These are phyloP conservation scores for Euphorbia pulcherrima DNA, from an alignment of 345 rosid species.

Conservation along the genomic window DNA sequence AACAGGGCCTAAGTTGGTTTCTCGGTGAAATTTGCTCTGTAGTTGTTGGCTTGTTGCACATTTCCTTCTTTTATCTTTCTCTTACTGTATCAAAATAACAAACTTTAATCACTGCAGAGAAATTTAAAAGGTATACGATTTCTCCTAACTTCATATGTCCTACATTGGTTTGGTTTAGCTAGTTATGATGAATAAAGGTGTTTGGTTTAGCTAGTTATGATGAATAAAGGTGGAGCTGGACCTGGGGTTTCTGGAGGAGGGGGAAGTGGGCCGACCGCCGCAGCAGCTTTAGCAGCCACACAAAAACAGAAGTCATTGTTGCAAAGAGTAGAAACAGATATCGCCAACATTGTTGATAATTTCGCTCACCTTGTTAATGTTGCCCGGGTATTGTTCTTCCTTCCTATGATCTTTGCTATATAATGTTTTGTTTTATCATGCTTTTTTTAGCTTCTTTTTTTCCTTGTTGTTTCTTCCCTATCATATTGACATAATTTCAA, in stretches of 20 bases:
- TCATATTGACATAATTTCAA: neutral
- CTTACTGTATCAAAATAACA: neutral
- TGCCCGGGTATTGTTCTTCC: conserved; percentile 42
- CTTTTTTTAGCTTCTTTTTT: neutral
- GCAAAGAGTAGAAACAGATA: conserved; percentile 82
- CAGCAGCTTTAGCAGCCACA: conserved; percentile 70
- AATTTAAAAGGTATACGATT: neutral
- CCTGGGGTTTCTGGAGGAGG: conserved; percentile 33
- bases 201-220: conserved; percentile 7
- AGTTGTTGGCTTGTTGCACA: neutral
- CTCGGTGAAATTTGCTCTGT: neutral
- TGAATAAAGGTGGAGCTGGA: conserved; percentile 65
- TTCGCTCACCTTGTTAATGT: conserved; percentile 82
- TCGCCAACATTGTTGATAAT: conserved; percentile 70
- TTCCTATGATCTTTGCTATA: neutral
- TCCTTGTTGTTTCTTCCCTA: neutral
- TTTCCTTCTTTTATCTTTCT: neutral
- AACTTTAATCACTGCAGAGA: neutral
- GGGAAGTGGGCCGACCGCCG: conserved; percentile 73
- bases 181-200: conserved; percentile 61
- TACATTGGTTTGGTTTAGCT: neutral
- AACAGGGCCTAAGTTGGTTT: too few relatives aligned
- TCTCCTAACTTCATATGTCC: neutral
- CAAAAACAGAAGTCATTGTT: conserved; percentile 86
- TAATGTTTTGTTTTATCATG: neutral